Evolutionary conservation across 257 asterid genomes (phyloP).

Genomic region (Nicotiana benthamiana): DNA sequence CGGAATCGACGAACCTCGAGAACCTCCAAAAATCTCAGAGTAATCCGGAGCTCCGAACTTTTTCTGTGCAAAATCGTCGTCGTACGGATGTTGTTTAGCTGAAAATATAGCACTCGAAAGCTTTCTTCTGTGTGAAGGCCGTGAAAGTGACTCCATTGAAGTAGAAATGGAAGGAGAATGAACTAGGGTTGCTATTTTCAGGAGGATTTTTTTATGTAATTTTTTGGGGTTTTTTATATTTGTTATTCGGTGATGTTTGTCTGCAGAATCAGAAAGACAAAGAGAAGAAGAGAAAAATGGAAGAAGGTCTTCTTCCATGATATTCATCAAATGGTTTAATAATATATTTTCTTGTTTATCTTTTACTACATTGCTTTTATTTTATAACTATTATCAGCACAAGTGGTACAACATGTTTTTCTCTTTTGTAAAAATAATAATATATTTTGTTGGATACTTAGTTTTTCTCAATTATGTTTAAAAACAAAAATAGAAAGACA

Average conservation of each 20-base stretch:
- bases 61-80: slow-evolving; percentile 43
- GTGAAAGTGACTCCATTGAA: slow-evolving; percentile 62
- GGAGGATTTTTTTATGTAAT: not conserved
- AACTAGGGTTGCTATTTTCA: slow-evolving; percentile 6
- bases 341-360: too few species aligned
- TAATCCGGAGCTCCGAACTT: slow-evolving; percentile 44
- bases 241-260: slow-evolving; percentile 9
- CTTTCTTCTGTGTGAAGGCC: slow-evolving; percentile 61
- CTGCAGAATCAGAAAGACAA: not conserved
- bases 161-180: not conserved
- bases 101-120: slow-evolving; percentile 42
- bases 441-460: too few species aligned
- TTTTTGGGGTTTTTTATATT: not conserved
- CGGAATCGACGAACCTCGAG: slow-evolving; percentile 57
- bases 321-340: too few species aligned
- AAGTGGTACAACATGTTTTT: too few species aligned
- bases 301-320: too few species aligned
- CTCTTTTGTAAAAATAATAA: too few species aligned
- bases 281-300: not conserved
- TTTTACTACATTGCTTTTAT: too few species aligned
- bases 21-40: slow-evolving; percentile 58
- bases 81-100: slow-evolving; percentile 53
- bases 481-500: too few species aligned
- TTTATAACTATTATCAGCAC: too few species aligned
- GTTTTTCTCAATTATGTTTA: too few species aligned